phyloP scores from a whole-genome alignment of 495 filamentous ascomycete genomes.

The Penicillium manginii region DNA sequence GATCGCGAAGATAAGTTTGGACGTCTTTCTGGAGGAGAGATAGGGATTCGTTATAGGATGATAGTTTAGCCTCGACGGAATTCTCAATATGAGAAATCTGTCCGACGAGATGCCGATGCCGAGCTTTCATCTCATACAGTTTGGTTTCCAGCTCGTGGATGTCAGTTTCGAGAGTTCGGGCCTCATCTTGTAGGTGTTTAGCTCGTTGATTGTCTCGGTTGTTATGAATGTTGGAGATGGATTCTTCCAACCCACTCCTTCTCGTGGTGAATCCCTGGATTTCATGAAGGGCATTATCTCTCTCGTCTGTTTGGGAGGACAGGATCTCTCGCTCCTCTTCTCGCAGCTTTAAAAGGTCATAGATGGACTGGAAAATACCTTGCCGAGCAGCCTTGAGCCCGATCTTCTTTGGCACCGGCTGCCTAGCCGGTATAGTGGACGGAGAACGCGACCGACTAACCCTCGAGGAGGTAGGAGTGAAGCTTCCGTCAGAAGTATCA shows the following conservation, averaged over 20 bases:
- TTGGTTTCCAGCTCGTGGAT: conserved; percentile 67
- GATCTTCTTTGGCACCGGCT: conserved; percentile 59
- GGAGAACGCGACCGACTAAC: conserved; percentile 26
- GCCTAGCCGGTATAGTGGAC: conserved; percentile 63
- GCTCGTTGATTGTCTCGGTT: conserved; percentile 40
- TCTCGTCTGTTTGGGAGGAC: conserved; percentile 55
- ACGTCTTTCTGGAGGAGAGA: conserved; percentile 59
- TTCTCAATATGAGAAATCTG: conserved; percentile 69
- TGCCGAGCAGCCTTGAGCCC: conserved; percentile 69
- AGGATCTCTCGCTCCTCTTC: conserved; percentile 70
- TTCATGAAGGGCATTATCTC: conserved; percentile 60
- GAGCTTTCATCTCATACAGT: conserved; percentile 68
- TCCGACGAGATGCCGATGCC: conserved; percentile 61
- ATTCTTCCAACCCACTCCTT: conserved; percentile 46
- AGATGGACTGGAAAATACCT: conserved; percentile 72
- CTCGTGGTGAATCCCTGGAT: conserved; percentile 65
- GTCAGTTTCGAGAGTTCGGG: conserved; percentile 56
- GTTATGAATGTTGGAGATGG: conserved; percentile 46
- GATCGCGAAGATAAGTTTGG: conserved; percentile 41
- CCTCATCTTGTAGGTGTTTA: conserved; percentile 54
- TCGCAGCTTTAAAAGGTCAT: conserved; percentile 71
- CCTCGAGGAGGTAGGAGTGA: conserved; percentile 42
- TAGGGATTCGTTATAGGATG: conserved; percentile 59
- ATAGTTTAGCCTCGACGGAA: conserved; percentile 61
- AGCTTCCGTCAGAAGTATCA: conserved; percentile 52